Percentiles rank a stretch among this genome's conserved stretches.
These are phyloP conservation scores for Toxicodendron radicans DNA, from an alignment of 345 rosid genomes.

Conservation along the genomic window DNA sequence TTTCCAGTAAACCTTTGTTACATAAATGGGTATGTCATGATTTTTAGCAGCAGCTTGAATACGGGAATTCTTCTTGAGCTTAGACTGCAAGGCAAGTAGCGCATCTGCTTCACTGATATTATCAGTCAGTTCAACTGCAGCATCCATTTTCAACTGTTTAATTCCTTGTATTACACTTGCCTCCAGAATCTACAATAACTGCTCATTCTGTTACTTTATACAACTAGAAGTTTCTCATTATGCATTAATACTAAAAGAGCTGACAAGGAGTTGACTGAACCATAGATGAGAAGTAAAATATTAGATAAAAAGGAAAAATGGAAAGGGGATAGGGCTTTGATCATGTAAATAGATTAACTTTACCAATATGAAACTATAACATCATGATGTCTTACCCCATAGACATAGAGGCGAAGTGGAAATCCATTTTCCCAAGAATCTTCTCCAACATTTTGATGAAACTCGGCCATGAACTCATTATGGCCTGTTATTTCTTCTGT, in stretches of 20 bases:
- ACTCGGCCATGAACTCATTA: constrained; percentile 33
- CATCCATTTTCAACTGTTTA: constrained; percentile 61
- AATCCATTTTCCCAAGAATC: constrained; percentile 33
- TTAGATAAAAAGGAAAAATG: background rate
- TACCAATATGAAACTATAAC: constrained; percentile 1
- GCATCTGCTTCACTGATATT: constrained; percentile 82
- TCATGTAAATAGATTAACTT: background rate
- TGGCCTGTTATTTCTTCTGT: constrained; percentile 27
- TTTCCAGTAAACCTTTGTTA: constrained; percentile 56
- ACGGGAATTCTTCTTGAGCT: constrained; percentile 76
- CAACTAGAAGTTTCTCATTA: constrained; percentile 15
- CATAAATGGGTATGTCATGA: constrained; percentile 64
- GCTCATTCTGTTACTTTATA: constrained; percentile 36
- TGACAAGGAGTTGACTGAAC: background rate
- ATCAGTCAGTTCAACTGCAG: constrained; percentile 52
- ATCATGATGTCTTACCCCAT: constrained; percentile 58
- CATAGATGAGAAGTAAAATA: background rate
- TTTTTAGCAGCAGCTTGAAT: constrained; percentile 74
- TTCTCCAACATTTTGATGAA: constrained; percentile 31
- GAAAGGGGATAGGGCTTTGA: background rate
- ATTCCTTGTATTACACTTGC: constrained; percentile 64
- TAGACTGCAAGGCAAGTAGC: constrained; percentile 76
- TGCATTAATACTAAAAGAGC: constrained; percentile 8
- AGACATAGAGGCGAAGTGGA: constrained; percentile 49
- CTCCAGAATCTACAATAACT: constrained; percentile 65